phyloP scores from a whole-genome alignment of 371 early-diverging fungal species.

The Zychaea mexicana region DNA sequence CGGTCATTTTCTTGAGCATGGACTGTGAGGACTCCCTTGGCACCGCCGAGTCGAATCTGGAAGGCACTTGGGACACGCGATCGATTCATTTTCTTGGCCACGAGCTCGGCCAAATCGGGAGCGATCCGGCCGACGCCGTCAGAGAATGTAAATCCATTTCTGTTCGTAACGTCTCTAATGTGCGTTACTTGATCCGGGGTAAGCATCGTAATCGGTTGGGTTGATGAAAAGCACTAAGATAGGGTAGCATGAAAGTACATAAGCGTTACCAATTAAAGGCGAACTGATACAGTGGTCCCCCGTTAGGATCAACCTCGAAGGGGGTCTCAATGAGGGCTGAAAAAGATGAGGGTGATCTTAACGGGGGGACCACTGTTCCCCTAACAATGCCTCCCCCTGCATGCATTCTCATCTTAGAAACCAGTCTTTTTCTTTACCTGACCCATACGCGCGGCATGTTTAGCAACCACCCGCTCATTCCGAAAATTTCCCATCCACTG shows the following conservation, averaged over 20 bases:
- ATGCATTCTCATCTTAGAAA: too few species aligned
- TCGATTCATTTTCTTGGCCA: slow-evolving; percentile 33
- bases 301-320: too few species aligned
- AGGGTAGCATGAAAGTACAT: too few species aligned
- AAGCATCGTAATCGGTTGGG: slow-evolving; percentile 41
- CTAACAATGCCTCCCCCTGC: too few species aligned
- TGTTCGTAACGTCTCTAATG: slow-evolving; percentile 53
- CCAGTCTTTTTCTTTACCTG: slow-evolving; percentile 41
- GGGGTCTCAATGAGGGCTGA: too few species aligned
- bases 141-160: slow-evolving; percentile 54
- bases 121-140: slow-evolving; percentile 79
- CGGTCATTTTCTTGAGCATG: too few species aligned
- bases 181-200: slow-evolving; percentile 28
- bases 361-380: too few species aligned
- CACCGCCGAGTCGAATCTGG: slow-evolving; percentile 76
- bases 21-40: slow-evolving; percentile 65
- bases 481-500: slow-evolving; percentile 71
- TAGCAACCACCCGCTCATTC: slow-evolving; percentile 58
- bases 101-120: slow-evolving; percentile 40
- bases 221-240: slow-evolving; percentile 55
- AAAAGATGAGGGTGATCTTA: too few species aligned
- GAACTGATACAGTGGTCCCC: too few species aligned
- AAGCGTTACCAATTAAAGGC: too few species aligned
- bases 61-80: slow-evolving; percentile 66
- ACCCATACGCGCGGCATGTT: slow-evolving; percentile 65